Evolutionary conservation across 768 basidiomycete genomes (phyloP).

Genomic region (Bullera alba): DNA sequence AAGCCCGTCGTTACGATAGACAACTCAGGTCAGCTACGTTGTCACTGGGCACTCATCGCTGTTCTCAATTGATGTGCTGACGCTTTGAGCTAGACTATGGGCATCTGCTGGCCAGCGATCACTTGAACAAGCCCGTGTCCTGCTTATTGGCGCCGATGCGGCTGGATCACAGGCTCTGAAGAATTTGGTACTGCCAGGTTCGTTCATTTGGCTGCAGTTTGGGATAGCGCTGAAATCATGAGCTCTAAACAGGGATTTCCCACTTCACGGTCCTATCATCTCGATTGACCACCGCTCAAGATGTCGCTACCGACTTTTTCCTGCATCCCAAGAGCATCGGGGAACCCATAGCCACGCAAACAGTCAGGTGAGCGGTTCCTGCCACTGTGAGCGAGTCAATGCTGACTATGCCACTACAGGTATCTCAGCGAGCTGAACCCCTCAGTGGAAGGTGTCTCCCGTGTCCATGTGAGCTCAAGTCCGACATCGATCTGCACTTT

Average conservation of each 20-base stretch:
- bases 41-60: not conserved
- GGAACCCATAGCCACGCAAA: conserved; percentile 69
- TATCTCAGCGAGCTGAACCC: conserved; percentile 82
- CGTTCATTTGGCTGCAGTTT: conserved; percentile 1
- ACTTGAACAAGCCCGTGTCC: conserved; percentile 72
- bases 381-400: not conserved
- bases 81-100: conserved; percentile 64
- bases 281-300: conserved; percentile 57
- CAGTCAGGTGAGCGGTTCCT: conserved; percentile 51
- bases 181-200: conserved; percentile 87
- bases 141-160: conserved; percentile 72
- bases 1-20: conserved; percentile 86
- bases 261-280: conserved; percentile 85
- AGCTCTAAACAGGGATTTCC: conserved; percentile 58
- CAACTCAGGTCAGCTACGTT: conserved; percentile 65
- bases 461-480: conserved; percentile 50
- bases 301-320: conserved; percentile 96
- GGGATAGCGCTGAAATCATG: not conserved
- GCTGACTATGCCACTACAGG: conserved; percentile 4
- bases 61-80: not conserved
- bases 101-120: conserved; percentile 84
- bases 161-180: conserved; percentile 86
- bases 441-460: conserved; percentile 64
- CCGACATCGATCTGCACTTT: not conserved
- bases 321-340: conserved; percentile 72